Evolutionary conservation across 2,329 filamentous ascomycete genomes (phyloP).

Genomic region (Pseudocercospora fuligena): DNA sequence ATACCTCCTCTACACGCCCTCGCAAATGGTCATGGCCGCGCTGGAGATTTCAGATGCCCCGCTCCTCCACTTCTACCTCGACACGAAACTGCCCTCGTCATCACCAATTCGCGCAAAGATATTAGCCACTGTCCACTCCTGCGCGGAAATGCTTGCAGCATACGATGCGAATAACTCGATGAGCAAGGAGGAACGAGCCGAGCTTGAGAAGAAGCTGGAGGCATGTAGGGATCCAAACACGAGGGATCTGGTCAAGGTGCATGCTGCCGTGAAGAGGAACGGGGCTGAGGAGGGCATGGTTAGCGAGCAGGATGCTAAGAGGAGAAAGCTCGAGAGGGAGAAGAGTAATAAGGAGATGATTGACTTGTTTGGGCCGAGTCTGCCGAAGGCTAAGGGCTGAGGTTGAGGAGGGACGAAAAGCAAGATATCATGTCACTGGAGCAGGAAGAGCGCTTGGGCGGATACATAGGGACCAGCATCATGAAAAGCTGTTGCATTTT

Average conservation of each 20-base stretch:
- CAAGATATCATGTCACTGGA: too few species aligned
- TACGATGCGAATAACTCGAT: conserved; percentile 32
- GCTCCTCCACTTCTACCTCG: conserved; percentile 57
- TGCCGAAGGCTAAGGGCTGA: conserved; percentile 15
- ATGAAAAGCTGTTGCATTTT: too few species aligned
- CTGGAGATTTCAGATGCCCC: conserved; percentile 74
- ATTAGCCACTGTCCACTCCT: conserved; percentile 44
- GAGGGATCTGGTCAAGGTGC: conserved; percentile 71
- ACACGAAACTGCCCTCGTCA: conserved; percentile 46
- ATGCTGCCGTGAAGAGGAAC: conserved; percentile 62
- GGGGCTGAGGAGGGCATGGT: conserved; percentile 43
- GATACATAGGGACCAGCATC: too few species aligned
- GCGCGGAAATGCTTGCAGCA: conserved; percentile 45
- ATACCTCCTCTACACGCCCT: conserved; percentile 96
- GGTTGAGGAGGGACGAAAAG: not conserved
- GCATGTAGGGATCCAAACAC: conserved; percentile 76
- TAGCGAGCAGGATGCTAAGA: conserved; percentile 51
- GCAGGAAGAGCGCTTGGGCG: not conserved
- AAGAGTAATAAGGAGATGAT: conserved; percentile 44
- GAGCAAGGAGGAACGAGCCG: conserved; percentile 39
- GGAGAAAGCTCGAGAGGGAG: conserved; percentile 51
- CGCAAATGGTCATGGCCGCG: conserved; percentile 88
- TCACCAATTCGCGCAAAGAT: conserved; percentile 41
- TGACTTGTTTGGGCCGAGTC: conserved; percentile 51
- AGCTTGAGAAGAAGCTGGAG: conserved; percentile 69